Percentiles rank a stretch among this genome's conserved stretches.
Evolutionary conservation across 2,329 filamentous ascomycete genomes (phyloP).

Genomic region (Aspergillus ustus): DNA sequence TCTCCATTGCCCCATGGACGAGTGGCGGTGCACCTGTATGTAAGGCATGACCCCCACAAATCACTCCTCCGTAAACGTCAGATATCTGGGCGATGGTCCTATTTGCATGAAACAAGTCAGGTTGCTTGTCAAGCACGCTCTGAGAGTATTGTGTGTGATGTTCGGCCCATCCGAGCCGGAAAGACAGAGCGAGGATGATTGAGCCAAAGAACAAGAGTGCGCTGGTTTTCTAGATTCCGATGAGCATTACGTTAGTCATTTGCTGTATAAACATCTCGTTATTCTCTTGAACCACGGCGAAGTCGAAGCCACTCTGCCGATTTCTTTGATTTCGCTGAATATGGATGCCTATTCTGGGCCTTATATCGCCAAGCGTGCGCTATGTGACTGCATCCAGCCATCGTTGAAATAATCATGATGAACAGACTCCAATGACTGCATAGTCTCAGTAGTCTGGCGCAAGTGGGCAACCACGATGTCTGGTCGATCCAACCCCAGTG

Average conservation of each 20-base stretch:
- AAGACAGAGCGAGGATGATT: neutral
- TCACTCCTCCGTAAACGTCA: neutral
- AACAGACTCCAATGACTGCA: neutral
- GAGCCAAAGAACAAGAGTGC: neutral
- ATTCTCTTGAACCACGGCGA: neutral
- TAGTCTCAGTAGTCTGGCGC: neutral
- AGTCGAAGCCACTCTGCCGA: neutral
- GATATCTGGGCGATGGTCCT: neutral
- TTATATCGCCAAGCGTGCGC: neutral
- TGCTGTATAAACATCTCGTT: neutral
- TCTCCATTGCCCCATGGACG: neutral
- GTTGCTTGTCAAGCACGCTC: neutral
- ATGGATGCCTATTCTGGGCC: conserved; percentile 7
- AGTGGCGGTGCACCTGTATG: conserved; percentile 5
- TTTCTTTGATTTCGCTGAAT: neutral
- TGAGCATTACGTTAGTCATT: neutral
- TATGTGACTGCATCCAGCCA: neutral
- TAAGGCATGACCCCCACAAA: neutral
- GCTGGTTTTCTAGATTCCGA: neutral
- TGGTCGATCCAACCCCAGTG: conserved; percentile 14
- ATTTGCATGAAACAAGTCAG: neutral
- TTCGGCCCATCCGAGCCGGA: neutral
- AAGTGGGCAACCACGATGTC: conserved; percentile 1
- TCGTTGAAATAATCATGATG: conserved; percentile 2
- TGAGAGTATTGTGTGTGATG: neutral